phyloP scores from a whole-genome alignment of 306 rosid genomes.

The Vigna reflexopilosa region DNA sequence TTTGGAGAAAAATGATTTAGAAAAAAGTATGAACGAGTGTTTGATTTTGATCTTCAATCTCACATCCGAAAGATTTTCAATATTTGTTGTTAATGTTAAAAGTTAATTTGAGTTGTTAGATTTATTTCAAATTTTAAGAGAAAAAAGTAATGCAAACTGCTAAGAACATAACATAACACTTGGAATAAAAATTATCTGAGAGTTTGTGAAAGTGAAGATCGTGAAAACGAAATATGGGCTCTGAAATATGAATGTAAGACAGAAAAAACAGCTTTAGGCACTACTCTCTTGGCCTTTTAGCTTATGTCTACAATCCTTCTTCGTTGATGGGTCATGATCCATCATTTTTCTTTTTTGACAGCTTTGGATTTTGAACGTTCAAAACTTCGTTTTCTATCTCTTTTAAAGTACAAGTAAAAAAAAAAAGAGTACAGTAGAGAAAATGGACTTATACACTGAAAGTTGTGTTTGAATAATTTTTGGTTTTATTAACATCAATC shows the following conservation, averaged over 20 bases:
- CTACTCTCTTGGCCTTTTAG: constrained; percentile 22
- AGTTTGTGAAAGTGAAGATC: not conserved
- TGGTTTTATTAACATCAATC: not conserved
- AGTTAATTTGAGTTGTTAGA: no score
- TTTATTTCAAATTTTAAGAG: not conserved
- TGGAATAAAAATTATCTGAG: not conserved
- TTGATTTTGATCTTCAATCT: no score
- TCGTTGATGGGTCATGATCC: constrained; percentile 34
- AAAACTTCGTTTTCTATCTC: not conserved
- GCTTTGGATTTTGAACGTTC: not conserved
- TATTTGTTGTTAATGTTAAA: no score
- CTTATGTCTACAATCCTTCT: not conserved
- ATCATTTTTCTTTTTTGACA: not conserved
- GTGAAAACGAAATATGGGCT: not conserved
- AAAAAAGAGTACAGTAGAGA: no score
- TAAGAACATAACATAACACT: constrained; percentile 1
- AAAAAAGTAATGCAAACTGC: not conserved
- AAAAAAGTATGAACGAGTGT: no score
- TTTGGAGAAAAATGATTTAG: no score
- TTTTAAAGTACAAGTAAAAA: no score
- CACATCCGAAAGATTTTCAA: no score
- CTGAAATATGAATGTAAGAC: constrained; percentile 12
- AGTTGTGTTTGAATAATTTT: not conserved
- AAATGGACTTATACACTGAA: not conserved
- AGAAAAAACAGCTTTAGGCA: constrained; percentile 22